Conservation (phyloP, 495 filamentous ascomycete species). For the Aspergillus baeticus region DNA sequence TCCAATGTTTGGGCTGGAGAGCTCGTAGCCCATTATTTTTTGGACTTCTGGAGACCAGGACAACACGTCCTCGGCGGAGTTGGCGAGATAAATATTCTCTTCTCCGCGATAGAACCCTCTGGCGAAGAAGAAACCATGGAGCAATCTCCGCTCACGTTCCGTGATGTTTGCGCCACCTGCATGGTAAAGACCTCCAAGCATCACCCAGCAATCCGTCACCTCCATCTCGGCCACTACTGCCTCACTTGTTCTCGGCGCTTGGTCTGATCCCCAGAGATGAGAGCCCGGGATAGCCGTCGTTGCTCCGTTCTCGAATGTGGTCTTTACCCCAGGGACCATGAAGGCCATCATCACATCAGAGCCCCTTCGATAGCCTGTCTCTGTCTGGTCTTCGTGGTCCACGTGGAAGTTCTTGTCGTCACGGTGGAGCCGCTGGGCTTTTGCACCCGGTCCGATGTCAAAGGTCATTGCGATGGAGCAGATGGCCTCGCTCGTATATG, state of each 20-base stretch:
- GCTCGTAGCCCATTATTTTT: constrained; percentile 21
- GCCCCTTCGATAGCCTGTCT: constrained; percentile 11
- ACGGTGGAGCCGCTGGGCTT: constrained; percentile 18
- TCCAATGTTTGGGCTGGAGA: constrained; percentile 24
- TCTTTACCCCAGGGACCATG: constrained; percentile 35
- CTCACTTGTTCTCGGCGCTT: constrained; percentile 13
- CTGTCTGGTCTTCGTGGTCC: constrained; percentile 15
- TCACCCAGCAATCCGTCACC: constrained; percentile 22
- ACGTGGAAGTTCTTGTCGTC: constrained; percentile 21
- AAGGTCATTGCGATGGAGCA: constrained; percentile 21
- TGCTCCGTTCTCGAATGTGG: constrained; percentile 31
- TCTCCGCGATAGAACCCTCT: constrained; percentile 21
- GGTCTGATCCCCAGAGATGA: constrained; percentile 21
- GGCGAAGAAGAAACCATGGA: constrained; percentile 22
- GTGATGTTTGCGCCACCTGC: constrained; percentile 22
- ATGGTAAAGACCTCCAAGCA: constrained; percentile 23
- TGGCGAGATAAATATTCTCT: constrained; percentile 22
- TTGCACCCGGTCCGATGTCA: constrained; percentile 16
- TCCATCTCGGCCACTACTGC: constrained; percentile 17
- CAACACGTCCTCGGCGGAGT: constrained; percentile 16
- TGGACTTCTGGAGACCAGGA: constrained; percentile 21
- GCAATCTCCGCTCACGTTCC: constrained; percentile 4
- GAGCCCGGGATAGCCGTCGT: constrained; percentile 23
- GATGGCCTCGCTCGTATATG: constrained; percentile 18
- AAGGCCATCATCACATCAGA: constrained; percentile 19